Conservation (phyloP, 2,329 filamentous ascomycete species). For the Fusarium aywerte region DNA sequence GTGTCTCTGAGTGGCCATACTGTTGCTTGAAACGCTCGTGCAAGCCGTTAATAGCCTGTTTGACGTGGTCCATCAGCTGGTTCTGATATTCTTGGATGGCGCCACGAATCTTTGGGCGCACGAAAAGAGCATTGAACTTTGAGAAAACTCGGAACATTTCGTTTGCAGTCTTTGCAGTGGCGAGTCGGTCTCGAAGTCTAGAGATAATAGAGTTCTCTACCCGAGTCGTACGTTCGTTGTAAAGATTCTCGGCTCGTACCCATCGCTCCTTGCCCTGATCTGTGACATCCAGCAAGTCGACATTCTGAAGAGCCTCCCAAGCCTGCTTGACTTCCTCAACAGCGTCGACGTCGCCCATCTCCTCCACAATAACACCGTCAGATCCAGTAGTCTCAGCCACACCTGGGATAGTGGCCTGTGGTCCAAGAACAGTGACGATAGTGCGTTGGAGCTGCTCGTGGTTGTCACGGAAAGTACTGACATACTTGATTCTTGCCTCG, state of each 20-base stretch:
- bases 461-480: conserved; percentile 93
- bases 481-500: conserved; percentile 91
- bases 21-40: conserved; percentile 99
- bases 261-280: conserved; percentile 89
- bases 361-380: conserved; percentile 82
- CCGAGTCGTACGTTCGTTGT: conserved; percentile 95
- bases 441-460: conserved; percentile 97
- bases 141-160: conserved; percentile 99
- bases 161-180: conserved; percentile 95
- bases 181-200: conserved; percentile 87
- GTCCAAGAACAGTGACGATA: conserved; percentile 94
- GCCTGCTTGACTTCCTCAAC: conserved; percentile 96
- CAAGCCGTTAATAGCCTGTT: conserved; percentile 90
- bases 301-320: conserved; percentile 92
- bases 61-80: conserved; percentile 97
- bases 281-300: conserved; percentile 93
- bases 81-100: conserved; percentile 98
- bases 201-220: conserved; percentile 99
- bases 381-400: conserved; percentile 61
- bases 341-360: conserved; percentile 96
- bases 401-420: conserved; percentile 69
- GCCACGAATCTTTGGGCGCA: conserved; percentile 97
- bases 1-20: conserved; percentile 96
- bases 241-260: conserved; percentile 93
- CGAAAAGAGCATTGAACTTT: conserved; percentile 98